Conservation (phyloP, 225 moss, liverwort and hornwort genomes). For the Straminergon stramineum region DNA sequence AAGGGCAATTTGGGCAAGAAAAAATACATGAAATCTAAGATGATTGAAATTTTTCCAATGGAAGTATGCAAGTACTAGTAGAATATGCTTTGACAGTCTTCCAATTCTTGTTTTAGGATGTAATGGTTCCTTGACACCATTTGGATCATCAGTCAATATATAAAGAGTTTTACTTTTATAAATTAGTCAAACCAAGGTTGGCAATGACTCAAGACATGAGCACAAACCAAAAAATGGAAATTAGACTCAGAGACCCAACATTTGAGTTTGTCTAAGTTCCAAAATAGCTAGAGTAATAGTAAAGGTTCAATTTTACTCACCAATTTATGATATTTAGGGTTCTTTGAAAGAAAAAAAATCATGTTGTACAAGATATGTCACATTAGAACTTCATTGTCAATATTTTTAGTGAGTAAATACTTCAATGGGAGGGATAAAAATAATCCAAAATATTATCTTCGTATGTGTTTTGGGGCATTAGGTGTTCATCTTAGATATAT, state of each 20-base stretch:
- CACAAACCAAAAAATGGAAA: fast-evolving
- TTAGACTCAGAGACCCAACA: fast-evolving
- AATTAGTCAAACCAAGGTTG: background rate
- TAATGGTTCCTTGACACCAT: fast-evolving
- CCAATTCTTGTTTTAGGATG: background rate
- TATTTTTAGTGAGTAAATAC: background rate
- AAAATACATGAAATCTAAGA: background rate
- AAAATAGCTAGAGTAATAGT: background rate
- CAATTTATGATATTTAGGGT: background rate
- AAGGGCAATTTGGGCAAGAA: fast-evolving
- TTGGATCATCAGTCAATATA: background rate
- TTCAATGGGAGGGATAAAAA: background rate
- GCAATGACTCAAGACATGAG: background rate
- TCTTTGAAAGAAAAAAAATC: background rate
- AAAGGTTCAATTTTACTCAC: background rate
- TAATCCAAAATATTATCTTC: background rate
- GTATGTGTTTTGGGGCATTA: background rate
- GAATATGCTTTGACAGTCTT: fast-evolving
- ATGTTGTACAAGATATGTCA: background rate
- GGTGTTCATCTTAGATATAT: background rate
- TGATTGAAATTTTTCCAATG: fast-evolving
- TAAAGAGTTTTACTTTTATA: background rate
- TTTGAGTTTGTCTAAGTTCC: background rate
- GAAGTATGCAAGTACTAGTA: fast-evolving
- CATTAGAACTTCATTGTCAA: background rate